Evolutionary conservation across 148 eudicot species (phyloP).

Genomic region (Amaranthus palmeri): DNA sequence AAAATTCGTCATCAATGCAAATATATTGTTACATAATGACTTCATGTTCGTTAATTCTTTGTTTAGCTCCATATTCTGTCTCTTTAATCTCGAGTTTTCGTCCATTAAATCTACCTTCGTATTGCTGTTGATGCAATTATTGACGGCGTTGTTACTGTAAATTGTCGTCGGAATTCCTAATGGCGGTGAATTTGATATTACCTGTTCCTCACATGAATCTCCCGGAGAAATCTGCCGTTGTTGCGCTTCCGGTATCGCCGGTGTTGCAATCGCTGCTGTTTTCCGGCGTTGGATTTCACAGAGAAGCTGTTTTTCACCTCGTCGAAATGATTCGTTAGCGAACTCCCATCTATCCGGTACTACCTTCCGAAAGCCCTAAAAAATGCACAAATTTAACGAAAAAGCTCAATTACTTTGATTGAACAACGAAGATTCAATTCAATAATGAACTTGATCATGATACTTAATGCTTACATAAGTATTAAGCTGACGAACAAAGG

Average conservation of each 20-base stretch:
- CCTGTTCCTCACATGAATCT: constrained; percentile 74
- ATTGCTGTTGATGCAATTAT: neutral
- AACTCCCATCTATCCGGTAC: constrained; percentile 95
- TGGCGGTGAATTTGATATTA: constrained; percentile 57
- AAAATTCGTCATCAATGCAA: constrained; percentile 55
- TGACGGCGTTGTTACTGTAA: constrained; percentile 15
- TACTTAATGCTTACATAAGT: constrained; percentile 52
- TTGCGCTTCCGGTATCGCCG: constrained; percentile 17
- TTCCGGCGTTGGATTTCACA: constrained; percentile 84
- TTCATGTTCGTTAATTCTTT: constrained; percentile 70
- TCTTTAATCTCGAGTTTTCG: constrained; percentile 67
- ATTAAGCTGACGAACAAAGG: constrained; percentile 85
- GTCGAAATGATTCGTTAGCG: constrained; percentile 61
- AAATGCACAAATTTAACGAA: neutral
- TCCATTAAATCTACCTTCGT: constrained; percentile 45
- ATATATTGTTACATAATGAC: constrained; percentile 60
- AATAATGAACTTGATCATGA: too few species aligned
- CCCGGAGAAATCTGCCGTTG: constrained; percentile 21
- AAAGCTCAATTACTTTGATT: neutral
- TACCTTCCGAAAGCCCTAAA: constrained; percentile 86
- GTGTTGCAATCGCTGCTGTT: constrained; percentile 19
- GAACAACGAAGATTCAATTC: too few species aligned
- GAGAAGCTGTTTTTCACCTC: constrained; percentile 59
- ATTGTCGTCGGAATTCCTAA: constrained; percentile 29
- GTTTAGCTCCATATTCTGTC: constrained; percentile 58